Evolutionary conservation across 257 asterid species (phyloP), one percentile per base, ranked within the genome.

Genomic region (Fraxinus anomala): DNA sequence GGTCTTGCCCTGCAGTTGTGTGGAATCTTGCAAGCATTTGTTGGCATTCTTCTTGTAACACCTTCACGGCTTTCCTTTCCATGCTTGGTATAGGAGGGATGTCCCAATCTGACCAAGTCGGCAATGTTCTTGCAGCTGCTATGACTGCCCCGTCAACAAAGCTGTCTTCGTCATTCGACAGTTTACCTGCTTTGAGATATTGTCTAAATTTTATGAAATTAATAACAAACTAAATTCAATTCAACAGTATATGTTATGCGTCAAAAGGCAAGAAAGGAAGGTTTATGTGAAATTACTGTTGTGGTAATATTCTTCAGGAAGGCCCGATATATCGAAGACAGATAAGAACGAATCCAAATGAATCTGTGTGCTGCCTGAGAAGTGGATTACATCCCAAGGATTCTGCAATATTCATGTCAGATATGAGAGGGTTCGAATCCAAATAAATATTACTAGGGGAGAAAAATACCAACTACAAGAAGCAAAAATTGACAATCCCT

Each of bases 71-170:
- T 79, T 86, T 90, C 87, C 97, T 86, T 83, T 96, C 99, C 67
- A 76, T 21, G 79, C 99, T 93, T 73, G 98, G 99, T 76, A 92
- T 14, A 24, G 91, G 97, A 83, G 98, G 99, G 83, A 92, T 80
- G 84, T 96, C 98, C 65, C 91, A 87, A 37, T 96, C 94, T 47
- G 98, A 89, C 99, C 98, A 93, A 77, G 97, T 92, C 31, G 99
- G 98, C 76, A 93, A 66, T 68, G 98, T 92, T 89, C 97, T 89
- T 72, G 98, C 98, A 74, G 98, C 98, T 76, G 99, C 98, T 73
- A 96, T 70, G 77, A 96, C 89, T 40, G 98, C 98, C 81, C 98
- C 99, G 82, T 96, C 96, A 76, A 96, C 94, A 72, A 92, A 91
- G 82, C 84, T 72, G 78, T 88, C 90, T 68, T 80, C 90, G 4